Evolutionary conservation across 176 grass and related monocot genomes (phyloP).

Genomic region (Triticum urartu): DNA sequence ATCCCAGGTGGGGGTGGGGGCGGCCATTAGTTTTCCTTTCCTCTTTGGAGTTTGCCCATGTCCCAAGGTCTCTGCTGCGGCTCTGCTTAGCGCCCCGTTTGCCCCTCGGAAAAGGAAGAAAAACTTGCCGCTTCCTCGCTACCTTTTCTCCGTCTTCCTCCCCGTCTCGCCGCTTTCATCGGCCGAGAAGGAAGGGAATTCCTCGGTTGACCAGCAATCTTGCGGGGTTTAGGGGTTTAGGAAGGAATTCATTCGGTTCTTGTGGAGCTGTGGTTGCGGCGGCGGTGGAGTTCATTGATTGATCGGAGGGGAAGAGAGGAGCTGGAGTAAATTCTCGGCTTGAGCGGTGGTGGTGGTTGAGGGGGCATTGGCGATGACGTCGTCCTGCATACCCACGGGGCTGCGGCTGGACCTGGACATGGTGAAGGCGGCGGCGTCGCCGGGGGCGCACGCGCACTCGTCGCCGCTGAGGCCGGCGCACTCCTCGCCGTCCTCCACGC

Average conservation of each 20-base stretch:
- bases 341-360: not conserved
- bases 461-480: conserved; percentile 61
- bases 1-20: conserved; percentile 13
- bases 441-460: conserved; percentile 55
- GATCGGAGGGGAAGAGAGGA: not conserved
- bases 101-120: not conserved
- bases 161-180: conserved; percentile 10
- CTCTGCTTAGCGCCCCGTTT: conserved; percentile 4
- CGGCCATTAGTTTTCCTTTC: not conserved
- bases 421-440: conserved; percentile 61
- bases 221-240: conserved; percentile 12
- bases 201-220: not conserved
- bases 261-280: not conserved
- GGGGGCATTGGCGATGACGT: conserved; percentile 48
- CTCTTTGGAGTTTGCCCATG: conserved; percentile 24
- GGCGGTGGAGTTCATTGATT: conserved; percentile 9
- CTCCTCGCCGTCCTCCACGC: conserved; percentile 73
- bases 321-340: not conserved
- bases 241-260: not conserved
- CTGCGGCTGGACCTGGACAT: conserved; percentile 81
- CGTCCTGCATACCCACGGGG: conserved; percentile 76
- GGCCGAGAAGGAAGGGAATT: not conserved
- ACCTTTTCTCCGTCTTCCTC: not conserved
- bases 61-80: conserved; percentile 12
- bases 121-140: conserved; percentile 1